These are phyloP conservation scores for Penicillium sp. DNA, from an alignment of 2,329 filamentous ascomycete species.

Conservation along the genomic window DNA sequence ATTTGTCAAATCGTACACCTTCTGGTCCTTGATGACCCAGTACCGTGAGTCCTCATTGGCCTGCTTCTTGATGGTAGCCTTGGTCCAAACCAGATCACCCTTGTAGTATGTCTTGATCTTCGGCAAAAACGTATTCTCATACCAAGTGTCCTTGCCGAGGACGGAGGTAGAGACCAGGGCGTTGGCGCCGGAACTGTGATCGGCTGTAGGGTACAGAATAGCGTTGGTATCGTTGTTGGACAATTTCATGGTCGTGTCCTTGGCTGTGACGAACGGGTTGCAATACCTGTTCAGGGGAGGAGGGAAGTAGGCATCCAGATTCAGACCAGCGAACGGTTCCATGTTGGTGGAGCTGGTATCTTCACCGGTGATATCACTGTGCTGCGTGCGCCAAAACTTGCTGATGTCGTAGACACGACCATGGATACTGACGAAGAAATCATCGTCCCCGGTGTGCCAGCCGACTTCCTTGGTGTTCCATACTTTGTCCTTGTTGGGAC, in stretches of 20 bases:
- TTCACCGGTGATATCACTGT: constrained; percentile 69
- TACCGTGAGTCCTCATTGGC: constrained; percentile 68
- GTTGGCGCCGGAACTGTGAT: constrained; percentile 70
- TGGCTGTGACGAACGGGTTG: constrained; percentile 64
- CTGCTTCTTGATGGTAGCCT: constrained; percentile 60
- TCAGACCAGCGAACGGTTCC: constrained; percentile 74
- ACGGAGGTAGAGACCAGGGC: constrained; percentile 59
- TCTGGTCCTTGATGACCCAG: constrained; percentile 78
- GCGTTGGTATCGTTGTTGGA: constrained; percentile 68
- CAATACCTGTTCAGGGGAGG: constrained; percentile 77
- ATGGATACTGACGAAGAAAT: constrained; percentile 85
- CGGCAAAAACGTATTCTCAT: constrained; percentile 70
- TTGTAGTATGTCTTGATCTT: constrained; percentile 84
- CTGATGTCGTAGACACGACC: constrained; percentile 90
- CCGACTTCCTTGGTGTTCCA: constrained; percentile 74
- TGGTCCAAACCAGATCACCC: constrained; percentile 76
- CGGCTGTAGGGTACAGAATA: constrained; percentile 54
- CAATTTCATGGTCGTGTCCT: constrained; percentile 50
- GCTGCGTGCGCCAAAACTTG: constrained; percentile 81
- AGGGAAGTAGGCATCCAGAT: constrained; percentile 83
- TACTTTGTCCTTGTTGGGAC: constrained; percentile 87
- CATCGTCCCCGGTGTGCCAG: constrained; percentile 68
- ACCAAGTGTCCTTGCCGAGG: constrained; percentile 73
- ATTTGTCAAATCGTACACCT: constrained; percentile 86
- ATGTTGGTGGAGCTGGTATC: constrained; percentile 66